Conservation (phyloP, 1,139 yeast species). For the Ashbya aceris region DNA sequence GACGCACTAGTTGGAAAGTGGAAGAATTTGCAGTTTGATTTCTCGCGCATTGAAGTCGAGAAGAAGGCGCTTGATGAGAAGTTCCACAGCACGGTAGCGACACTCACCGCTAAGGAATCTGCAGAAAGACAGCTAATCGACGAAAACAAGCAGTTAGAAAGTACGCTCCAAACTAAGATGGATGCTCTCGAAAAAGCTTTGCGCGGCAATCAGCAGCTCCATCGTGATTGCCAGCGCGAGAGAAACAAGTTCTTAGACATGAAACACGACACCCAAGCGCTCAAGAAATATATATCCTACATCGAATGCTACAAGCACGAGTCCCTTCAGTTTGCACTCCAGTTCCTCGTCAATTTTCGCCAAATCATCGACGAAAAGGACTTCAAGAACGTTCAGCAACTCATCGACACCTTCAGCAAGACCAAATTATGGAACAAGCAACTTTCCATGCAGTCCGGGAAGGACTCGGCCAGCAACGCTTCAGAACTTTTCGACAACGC, state of each 20-base stretch:
- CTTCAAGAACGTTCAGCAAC: conserved; percentile 12
- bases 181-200: conserved; percentile 10
- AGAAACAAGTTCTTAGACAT: conserved; percentile 17
- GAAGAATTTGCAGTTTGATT: conserved; percentile 9
- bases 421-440: conserved; percentile 7
- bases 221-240: conserved; percentile 16
- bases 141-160: conserved; percentile 7
- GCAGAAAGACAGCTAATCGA: conserved; percentile 11
- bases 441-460: conserved; percentile 1
- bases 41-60: conserved; percentile 12
- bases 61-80: conserved; percentile 11
- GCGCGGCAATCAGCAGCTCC: conserved; percentile 13
- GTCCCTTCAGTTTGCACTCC: conserved; percentile 22
- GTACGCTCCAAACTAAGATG: conserved; percentile 6
- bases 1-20: conserved; percentile 2
- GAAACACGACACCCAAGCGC: conserved; percentile 10
- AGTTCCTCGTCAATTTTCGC: conserved; percentile 18
- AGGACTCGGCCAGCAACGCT: conserved; percentile 1
- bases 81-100: conserved; percentile 10
- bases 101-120: conserved; percentile 9
- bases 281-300: conserved; percentile 11
- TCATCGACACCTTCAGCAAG: conserved; percentile 11
- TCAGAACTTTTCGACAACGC: not conserved
- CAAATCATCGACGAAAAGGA: conserved; percentile 14
- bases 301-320: conserved; percentile 15